A percentile compares a stretch with the other conserved stretches of the same genome.
These are phyloP conservation scores for Rosa rugosa DNA, from an alignment of 306 rosid genomes.

Conservation along the genomic window DNA sequence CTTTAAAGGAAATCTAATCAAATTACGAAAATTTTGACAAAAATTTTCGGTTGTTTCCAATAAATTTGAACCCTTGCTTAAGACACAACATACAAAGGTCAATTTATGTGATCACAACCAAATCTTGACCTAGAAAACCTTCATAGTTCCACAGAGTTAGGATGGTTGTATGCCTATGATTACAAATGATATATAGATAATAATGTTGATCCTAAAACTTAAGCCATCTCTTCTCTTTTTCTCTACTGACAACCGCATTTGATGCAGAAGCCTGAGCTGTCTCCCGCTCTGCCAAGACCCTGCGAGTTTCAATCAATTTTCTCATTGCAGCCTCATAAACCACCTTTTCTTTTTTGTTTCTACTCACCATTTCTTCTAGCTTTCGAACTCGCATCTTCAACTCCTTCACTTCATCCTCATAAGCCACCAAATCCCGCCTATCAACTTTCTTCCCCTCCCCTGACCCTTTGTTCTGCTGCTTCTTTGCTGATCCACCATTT, in stretches of 20 bases:
- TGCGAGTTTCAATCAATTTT: constrained; percentile 71
- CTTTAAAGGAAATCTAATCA: too few relatives aligned
- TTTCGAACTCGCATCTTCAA: constrained; percentile 61
- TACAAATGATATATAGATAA: background rate
- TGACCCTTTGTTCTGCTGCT: constrained; percentile 52
- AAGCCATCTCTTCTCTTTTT: constrained; percentile 93
- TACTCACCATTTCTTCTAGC: constrained; percentile 83
- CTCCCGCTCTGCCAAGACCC: constrained; percentile 67
- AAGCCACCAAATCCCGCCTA: constrained; percentile 65
- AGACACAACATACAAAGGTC: background rate
- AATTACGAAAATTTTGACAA: too few relatives aligned
- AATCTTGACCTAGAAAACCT: constrained; percentile 4
- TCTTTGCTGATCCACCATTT: constrained; percentile 48
- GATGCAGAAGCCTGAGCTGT: constrained; percentile 84
- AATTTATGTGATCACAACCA: background rate
- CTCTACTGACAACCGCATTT: constrained; percentile 71
- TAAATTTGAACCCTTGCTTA: background rate
- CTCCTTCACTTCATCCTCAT: constrained; percentile 77
- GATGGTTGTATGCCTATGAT: background rate
- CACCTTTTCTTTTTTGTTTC: constrained; percentile 75
- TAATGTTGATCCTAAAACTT: constrained; percentile 56
- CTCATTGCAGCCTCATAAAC: constrained; percentile 85
- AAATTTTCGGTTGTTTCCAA: too few relatives aligned
- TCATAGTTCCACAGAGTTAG: constrained; percentile 10
- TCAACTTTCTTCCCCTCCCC: constrained; percentile 71